These are phyloP conservation scores for Conticribra guillardii DNA, from an alignment of 108 stramenopile genomes.

Conservation along the genomic window DNA sequence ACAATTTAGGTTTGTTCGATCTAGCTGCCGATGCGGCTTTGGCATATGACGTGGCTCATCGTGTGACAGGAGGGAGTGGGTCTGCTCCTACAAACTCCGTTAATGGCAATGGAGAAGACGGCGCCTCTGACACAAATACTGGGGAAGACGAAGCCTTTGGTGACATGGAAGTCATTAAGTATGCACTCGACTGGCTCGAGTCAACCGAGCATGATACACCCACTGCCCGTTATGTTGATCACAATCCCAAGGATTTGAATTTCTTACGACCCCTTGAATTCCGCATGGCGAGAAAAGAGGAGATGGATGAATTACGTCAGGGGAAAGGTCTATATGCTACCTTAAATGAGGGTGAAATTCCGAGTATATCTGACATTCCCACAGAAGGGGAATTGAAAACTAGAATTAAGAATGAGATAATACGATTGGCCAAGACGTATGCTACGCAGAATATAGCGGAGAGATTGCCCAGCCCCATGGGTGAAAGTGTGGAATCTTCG, in stretches of 20 bases:
- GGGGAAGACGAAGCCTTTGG: background rate
- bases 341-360: background rate
- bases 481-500: background rate
- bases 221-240: background rate
- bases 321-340: background rate
- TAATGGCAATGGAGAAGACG: background rate
- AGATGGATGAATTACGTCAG: background rate
- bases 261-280: background rate
- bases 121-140: background rate
- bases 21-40: background rate
- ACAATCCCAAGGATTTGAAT: background rate
- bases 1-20: background rate
- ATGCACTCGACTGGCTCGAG: background rate
- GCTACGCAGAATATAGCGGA: too few relatives aligned
- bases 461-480: too few relatives aligned
- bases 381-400: background rate
- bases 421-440: background rate
- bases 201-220: background rate
- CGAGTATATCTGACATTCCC: background rate
- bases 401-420: background rate
- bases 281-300: background rate
- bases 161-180: background rate
- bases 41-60: slow-evolving; percentile 2
- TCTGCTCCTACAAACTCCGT: background rate
- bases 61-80: background rate